A percentile compares a stretch with the other conserved stretches of the same genome.
These are phyloP conservation scores for Taphrina flavorubra DNA, from an alignment of 1,139 yeast species.

Conservation along the genomic window DNA sequence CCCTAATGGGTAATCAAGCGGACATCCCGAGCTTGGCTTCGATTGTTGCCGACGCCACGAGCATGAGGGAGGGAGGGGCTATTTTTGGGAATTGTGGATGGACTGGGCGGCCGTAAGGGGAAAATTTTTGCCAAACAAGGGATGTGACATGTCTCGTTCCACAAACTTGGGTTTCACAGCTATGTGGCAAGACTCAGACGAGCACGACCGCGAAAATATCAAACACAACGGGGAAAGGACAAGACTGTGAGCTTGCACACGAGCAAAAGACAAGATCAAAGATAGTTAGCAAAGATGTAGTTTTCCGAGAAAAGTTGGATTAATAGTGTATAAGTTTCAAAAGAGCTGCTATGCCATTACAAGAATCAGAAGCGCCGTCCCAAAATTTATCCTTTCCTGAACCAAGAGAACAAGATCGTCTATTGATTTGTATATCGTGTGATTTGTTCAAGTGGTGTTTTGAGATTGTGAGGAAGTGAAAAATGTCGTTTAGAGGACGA, in stretches of 20 bases:
- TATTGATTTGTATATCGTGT: conserved; percentile 9
- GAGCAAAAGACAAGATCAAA: too few relatives aligned
- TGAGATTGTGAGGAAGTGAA: not conserved
- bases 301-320: conserved; percentile 22
- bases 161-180: not conserved
- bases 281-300: too few relatives aligned
- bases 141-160: conserved; percentile 7
- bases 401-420: conserved; percentile 11
- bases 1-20: too few relatives aligned
- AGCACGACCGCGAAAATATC: too few relatives aligned
- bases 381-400: conserved; percentile 2
- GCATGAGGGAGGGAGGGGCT: not conserved
- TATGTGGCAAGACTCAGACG: too few relatives aligned
- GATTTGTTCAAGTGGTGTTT: conserved; percentile 15
- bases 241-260: too few relatives aligned
- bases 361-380: conserved; percentile 22
- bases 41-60: not conserved
- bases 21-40: not conserved
- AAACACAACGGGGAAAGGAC: too few relatives aligned
- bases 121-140: not conserved
- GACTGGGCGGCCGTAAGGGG: conserved; percentile 3
- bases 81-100: not conserved
- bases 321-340: conserved; percentile 13
- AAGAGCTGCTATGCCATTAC: conserved; percentile 34
- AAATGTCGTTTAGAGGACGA: conserved; percentile 28